Evolutionary conservation across 2,329 filamentous ascomycete species (phyloP).

Genomic region (Ophiostoma fasciatum): DNA sequence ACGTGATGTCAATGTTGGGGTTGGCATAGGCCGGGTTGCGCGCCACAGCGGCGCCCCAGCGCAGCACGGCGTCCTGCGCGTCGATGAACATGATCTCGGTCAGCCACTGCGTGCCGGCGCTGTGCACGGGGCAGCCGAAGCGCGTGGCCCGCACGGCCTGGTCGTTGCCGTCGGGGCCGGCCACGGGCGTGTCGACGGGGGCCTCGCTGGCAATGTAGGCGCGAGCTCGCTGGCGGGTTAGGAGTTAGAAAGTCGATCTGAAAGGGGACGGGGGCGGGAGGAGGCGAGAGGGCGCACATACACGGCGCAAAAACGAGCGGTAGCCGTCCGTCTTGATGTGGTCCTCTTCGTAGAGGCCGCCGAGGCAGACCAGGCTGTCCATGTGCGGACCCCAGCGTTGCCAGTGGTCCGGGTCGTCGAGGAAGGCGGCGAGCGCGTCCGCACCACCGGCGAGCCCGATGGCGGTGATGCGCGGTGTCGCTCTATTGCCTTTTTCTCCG

Average conservation of each 20-base stretch:
- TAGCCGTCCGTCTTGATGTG: constrained; percentile 29
- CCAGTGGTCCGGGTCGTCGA: constrained; percentile 42
- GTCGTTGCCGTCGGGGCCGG: constrained; percentile 34
- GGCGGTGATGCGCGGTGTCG: constrained; percentile 56
- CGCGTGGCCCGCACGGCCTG: constrained; percentile 22
- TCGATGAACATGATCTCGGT: constrained; percentile 49
- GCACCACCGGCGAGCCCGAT: constrained; percentile 57
- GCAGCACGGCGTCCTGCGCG: constrained; percentile 14
- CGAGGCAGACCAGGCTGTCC: constrained; percentile 34
- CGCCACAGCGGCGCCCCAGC: constrained; percentile 16
- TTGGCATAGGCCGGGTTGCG: constrained; percentile 14
- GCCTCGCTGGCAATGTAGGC: constrained; percentile 43
- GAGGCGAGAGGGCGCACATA: not conserved
- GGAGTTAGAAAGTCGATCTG: constrained; percentile 8
- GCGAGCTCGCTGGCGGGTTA: constrained; percentile 35
- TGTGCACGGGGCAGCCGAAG: constrained; percentile 52
- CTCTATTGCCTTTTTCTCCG: constrained; percentile 19
- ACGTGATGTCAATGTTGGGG: constrained; percentile 11
- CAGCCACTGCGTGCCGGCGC: constrained; percentile 46
- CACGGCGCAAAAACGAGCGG: constrained; percentile 29
- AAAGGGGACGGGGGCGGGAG: constrained; percentile 1
- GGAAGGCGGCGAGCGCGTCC: constrained; percentile 38
- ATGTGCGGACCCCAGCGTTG: constrained; percentile 26
- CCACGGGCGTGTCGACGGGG: constrained; percentile 36
- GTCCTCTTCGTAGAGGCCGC: constrained; percentile 26